Percentiles rank a stretch among this genome's conserved stretches.
phyloP scores from a whole-genome alignment of 345 rosid species.

The Jatropha curcas region DNA sequence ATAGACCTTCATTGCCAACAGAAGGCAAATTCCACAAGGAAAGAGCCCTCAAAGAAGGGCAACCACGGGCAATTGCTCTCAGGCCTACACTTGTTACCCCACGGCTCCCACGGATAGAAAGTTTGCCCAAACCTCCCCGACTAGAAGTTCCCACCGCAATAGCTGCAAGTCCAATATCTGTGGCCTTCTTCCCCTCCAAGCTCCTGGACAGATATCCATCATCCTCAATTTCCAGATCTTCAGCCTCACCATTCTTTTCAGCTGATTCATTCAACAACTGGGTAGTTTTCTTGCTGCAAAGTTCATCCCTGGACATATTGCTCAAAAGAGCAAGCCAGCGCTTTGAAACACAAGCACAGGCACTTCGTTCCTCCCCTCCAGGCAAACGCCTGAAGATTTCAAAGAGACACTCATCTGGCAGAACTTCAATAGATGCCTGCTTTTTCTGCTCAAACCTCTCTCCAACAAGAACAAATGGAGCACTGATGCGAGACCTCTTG shows the following conservation, averaged over 20 bases:
- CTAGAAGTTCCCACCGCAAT: conserved; percentile 83
- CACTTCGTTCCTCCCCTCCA: conserved; percentile 74
- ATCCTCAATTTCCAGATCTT: conserved; percentile 42
- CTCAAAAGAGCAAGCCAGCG: conserved; percentile 81
- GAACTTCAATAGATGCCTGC: conserved; percentile 62
- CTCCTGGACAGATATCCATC: conserved; percentile 73
- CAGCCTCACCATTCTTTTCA: conserved; percentile 24
- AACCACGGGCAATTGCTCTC: conserved; percentile 69
- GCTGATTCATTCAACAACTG: conserved; percentile 10
- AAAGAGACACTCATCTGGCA: conserved; percentile 92
- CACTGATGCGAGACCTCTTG: conserved; percentile 75
- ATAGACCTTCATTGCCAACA: conserved; percentile 64
- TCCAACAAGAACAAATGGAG: conserved; percentile 58
- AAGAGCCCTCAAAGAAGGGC: conserved; percentile 68
- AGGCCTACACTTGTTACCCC: conserved; percentile 74
- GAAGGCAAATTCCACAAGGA: conserved; percentile 71
- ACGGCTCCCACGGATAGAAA: conserved; percentile 53
- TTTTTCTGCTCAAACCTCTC: conserved; percentile 55
- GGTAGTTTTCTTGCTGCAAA: conserved; percentile 29
- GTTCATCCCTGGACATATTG: conserved; percentile 61
- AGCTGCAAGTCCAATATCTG: conserved; percentile 82
- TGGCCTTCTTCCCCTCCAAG: conserved; percentile 89
- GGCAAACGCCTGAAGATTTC: conserved; percentile 79
- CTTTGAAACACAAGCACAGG: conserved; percentile 81
- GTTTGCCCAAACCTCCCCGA: conserved; percentile 85